Evolutionary conservation across 2,329 filamentous ascomycete genomes (phyloP), one percentile per base, ranked within the genome.

Genomic region (Paramyrothecium roridum): DNA sequence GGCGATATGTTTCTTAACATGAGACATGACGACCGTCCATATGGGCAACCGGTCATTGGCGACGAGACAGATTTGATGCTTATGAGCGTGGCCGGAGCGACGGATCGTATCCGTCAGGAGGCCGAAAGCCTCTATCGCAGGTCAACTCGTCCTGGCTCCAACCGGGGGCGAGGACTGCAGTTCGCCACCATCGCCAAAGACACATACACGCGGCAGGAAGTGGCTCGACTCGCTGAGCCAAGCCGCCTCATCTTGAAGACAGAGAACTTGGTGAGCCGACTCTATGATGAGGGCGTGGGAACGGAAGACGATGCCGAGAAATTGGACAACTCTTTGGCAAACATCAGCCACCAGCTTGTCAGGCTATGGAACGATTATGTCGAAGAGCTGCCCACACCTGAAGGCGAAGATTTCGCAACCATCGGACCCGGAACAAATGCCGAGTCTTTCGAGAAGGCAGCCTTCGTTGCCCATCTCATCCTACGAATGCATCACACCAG

Each of bases 401-500:
- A 79, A 53, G 78, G 80, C 59, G 83, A 83, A 65, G 80, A 84
- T 53, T 73, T 75, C 45, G 80, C 81, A 20, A 84, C 83, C 48
- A 86, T 91, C 66, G 89, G 87, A 0, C 89, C 85, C 30, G 84
- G 83, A 3, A 75, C 82, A 11, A 73, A 82, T 37, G 80, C 85
- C 2, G 80, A 85, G 4, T 74, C 86, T 7, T 86, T 91, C 56
- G 80, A 86, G 53, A 93, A 93, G 67, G 92, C 93, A 3, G 82
- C 85, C 54, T 96, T 87, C 63, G 69, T 97, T n/a, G 88, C 89
- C 17, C 85, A 85, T 30, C 78, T 97, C 22, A 80, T 96, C 40
- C 80, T 98, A 40, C 86, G 86, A 58, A 82, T 97, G 54, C 88
- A 93, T 63, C 91, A 96, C 71, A 81, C 80, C 11, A 76, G 81